Conservation (phyloP, 73 alveolate species). For the Stentor coeruleus region DNA sequence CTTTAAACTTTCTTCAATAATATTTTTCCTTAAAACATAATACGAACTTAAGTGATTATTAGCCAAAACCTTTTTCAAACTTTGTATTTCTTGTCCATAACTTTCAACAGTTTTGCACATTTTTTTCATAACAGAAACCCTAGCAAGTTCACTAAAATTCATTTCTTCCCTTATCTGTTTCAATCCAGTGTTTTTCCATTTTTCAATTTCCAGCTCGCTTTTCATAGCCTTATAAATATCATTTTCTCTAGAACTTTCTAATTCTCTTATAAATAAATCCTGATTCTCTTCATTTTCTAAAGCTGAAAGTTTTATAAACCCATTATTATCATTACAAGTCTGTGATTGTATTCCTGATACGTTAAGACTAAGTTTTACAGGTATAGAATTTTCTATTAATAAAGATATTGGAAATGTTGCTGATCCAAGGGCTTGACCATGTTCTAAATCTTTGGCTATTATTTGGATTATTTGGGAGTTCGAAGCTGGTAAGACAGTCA, state of each 20-base stretch:
- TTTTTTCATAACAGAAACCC: not conserved
- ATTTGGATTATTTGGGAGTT: not conserved
- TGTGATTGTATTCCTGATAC: no score
- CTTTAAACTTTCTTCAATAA: not conserved
- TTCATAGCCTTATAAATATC: not conserved
- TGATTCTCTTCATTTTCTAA: not conserved
- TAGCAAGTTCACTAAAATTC: not conserved
- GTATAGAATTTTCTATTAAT: not conserved
- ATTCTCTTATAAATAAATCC: no score
- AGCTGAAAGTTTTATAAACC: not conserved
- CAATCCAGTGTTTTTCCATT: not conserved
- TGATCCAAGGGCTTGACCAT: not conserved
- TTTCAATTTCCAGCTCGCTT: not conserved
- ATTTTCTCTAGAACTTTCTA: not conserved
- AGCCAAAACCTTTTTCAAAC: not conserved
- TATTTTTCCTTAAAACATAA: no score
- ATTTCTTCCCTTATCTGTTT: not conserved
- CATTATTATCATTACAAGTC: no score
- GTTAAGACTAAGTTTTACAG: not conserved
- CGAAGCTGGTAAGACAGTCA: not conserved
- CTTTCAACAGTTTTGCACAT: not conserved
- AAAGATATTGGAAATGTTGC: not conserved
- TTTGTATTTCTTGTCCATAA: not conserved
- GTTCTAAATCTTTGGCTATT: not conserved
- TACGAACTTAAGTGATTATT: not conserved